Percentiles rank a stretch among this genome's conserved stretches.
phyloP scores from a whole-genome alignment of 2,329 filamentous ascomycete species.

The Fusarium nanum region DNA sequence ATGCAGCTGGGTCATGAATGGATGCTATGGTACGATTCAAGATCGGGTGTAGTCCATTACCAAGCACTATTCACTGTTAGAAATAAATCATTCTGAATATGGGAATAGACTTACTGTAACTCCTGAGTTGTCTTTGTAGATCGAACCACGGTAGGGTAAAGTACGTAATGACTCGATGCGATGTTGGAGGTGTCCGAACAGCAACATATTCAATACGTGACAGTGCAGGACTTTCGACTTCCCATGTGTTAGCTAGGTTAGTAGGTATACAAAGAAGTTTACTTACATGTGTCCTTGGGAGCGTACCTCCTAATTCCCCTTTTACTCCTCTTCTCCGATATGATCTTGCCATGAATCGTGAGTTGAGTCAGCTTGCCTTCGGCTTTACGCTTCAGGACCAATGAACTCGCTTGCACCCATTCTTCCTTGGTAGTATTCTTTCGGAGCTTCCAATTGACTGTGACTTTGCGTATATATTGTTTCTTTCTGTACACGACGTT shows the following conservation, averaged over 20 bases:
- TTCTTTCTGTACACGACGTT: neutral
- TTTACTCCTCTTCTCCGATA: neutral
- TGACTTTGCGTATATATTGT: neutral
- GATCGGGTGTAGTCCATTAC: neutral
- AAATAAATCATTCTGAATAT: no score
- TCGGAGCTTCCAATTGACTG: neutral
- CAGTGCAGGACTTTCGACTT: neutral
- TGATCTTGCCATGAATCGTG: neutral
- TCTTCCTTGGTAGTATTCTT: neutral
- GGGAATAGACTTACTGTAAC: neutral
- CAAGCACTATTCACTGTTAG: neutral
- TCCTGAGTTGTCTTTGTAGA: neutral
- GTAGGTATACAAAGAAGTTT: neutral
- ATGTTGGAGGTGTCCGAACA: neutral
- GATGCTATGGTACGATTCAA: neutral
- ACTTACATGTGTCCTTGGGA: neutral
- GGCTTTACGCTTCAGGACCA: neutral
- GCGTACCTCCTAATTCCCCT: neutral
- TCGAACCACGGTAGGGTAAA: neutral
- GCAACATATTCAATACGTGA: neutral
- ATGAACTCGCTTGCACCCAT: neutral
- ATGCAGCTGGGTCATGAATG: neutral
- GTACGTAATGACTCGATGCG: neutral
- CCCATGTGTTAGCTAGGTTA: neutral
- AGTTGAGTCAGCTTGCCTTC: neutral